Evolutionary conservation across 2,329 filamentous ascomycete genomes (phyloP), one percentile per base, ranked within the genome.

Genomic region (Scedosporium dehoogii): DNA sequence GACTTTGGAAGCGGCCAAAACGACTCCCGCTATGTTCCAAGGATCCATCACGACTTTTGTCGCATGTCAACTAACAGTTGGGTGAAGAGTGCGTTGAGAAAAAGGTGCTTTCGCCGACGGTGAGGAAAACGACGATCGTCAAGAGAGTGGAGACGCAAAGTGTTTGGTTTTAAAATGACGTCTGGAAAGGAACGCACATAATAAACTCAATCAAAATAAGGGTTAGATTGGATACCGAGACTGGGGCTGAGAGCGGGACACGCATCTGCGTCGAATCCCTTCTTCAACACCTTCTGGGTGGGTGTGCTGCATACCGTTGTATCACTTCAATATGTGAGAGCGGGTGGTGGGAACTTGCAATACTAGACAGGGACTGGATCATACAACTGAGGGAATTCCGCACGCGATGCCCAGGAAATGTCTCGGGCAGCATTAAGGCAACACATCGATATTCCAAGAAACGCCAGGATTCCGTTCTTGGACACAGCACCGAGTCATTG

Each of bases 21-120:
- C 59, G 4, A 51, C 59, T 14, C 59, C 59, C 2, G 44, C 59
- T 21, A 60, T 21, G 33, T 60, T 60, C 44, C 44, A 60, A 21
- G 59, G 59, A 25, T 60, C 59, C 18, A 60, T 9, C 42, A 33
- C 29, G 25, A n/a, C 33, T 18, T 18, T 16, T 23, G 51, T 18
- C 25, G 14, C 58, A 48, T 29, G 23, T 25, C n/a, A 41, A 14
- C 14, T 2, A 10, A 48, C 44, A 48, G 2, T 21, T 16, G 4
- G 3, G 16, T 18, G 16, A 14, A 48, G 14, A 48, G 16, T 2
- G 16, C 9, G 18, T 18, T 18, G 44, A 18, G 44, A 18, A 48
- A 14, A 48, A 48, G 14, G 6, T 2, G n/a, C n/a, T 5, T 48
- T 55, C 21, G 18, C 23, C 6, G 12, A 9, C 4, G 18, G n/a